Conservation (phyloP, 1,284 basidiomycete genomes). For the Trametes hirsuta region DNA sequence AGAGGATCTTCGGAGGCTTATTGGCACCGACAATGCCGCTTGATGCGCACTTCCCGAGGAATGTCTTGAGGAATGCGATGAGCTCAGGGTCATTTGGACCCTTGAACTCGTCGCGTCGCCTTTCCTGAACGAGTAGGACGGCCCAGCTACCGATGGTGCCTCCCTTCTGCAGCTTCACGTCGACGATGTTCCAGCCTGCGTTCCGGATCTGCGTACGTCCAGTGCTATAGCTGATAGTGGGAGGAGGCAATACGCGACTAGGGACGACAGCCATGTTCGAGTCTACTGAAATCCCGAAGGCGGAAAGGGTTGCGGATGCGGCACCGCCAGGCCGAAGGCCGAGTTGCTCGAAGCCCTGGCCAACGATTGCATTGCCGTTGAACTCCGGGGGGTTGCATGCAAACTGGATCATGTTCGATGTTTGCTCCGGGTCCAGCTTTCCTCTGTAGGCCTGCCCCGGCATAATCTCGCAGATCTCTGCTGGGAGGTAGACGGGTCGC, state of each 20-base stretch:
- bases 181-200: conserved; percentile 74
- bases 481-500: conserved; percentile 56
- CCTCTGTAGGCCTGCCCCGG: conserved; percentile 57
- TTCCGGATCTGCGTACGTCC: conserved; percentile 48
- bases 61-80: conserved; percentile 46
- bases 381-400: conserved; percentile 62
- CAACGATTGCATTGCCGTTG: conserved; percentile 61
- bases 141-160: conserved; percentile 56
- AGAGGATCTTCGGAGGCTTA: conserved; percentile 43
- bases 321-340: conserved; percentile 45
- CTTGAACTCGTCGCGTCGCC: conserved; percentile 38
- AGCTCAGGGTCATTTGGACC: conserved; percentile 48
- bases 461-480: conserved; percentile 70
- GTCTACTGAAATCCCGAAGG: conserved; percentile 60
- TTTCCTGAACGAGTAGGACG: conserved; percentile 60
- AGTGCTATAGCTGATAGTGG: conserved; percentile 53
- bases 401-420: conserved; percentile 62
- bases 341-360: conserved; percentile 56
- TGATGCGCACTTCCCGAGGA: conserved; percentile 50
- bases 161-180: conserved; percentile 63
- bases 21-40: conserved; percentile 56
- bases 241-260: conserved; percentile 61
- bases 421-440: conserved; percentile 56
- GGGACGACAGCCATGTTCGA: conserved; percentile 63
- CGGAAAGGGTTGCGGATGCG: conserved; percentile 37